Base-by-base conservation (phyloP, 768 basidiomycete species). In the Amanita thiersii region DNA sequence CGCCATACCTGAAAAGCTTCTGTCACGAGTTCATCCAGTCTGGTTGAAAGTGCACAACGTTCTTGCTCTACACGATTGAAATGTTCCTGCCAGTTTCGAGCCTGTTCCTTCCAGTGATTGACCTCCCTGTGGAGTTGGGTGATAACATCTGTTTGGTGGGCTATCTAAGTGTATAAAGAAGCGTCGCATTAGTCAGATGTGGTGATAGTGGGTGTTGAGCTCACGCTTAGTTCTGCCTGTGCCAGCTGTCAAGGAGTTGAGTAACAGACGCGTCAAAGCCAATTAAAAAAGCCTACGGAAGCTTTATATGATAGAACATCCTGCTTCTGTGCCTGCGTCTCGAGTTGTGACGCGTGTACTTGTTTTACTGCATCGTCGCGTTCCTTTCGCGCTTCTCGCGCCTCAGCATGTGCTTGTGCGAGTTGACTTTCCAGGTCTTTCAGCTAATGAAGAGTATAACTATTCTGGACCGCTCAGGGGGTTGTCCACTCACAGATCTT, bases 1-100 rank as follows among this genome's bases (percentile, higher is more conserved):
- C 30, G 14, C 61, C 72, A 37, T 45, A 76, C 76, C 40, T 63
- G 63, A 19, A 69, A 54, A 31, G 65, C 66, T 39, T 76, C 75
- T 3, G 71, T 57, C 6, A 79, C 55, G 2, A 83, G 66, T 40
- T 81, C 79, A 33, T 81, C 77, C 7, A 81, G 55, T 30, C 75
- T 67, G 3, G 70, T 68, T 5, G 75, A 64, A 9, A 85, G 68
- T 4, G 68, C 66, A 21, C 69, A 72, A 42, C 82, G 71, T 43
- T 86, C 81, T 42, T 79, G 68, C 47, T 87, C 83, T 33, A 84
- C 80, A 11, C 82, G 75, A 26, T 79, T 62, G 56, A 84, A 86
- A 50, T 85, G 82, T 15, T 84, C 83, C 56, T 86, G 86, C 85
- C 85, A 87, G 50, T 81, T 81, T 40, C 68, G 65, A 0, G 82